These are phyloP conservation scores for Penicillium hesseltinei DNA, from an alignment of 2,329 filamentous ascomycete genomes.

Conservation along the genomic window DNA sequence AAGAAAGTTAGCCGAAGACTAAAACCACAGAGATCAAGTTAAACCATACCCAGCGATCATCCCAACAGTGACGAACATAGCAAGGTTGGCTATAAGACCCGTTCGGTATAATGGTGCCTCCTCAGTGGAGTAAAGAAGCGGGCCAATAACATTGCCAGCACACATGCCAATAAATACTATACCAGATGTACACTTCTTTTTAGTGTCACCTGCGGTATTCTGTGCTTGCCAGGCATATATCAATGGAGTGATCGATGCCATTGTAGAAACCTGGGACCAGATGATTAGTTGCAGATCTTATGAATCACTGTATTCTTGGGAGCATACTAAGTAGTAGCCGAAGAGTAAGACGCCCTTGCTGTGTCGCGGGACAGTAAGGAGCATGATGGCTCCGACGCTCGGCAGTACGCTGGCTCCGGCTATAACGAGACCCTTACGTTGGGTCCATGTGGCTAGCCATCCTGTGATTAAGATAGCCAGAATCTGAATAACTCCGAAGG, in stretches of 20 bases:
- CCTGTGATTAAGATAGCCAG: slow-evolving; percentile 33
- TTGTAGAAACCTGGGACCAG: slow-evolving; percentile 24
- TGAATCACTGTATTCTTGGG: neutral
- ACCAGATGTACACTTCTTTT: slow-evolving; percentile 38
- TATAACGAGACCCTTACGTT: slow-evolving; percentile 48
- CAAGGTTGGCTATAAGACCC: slow-evolving; percentile 34
- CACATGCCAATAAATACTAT: slow-evolving; percentile 39
- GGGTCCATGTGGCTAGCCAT: slow-evolving; percentile 44
- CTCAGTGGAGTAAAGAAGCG: slow-evolving; percentile 34
- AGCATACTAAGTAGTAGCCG: slow-evolving; percentile 50
- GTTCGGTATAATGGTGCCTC: slow-evolving; percentile 37
- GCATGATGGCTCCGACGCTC: slow-evolving; percentile 46
- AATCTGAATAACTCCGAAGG: slow-evolving; percentile 41
- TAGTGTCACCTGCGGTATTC: slow-evolving; percentile 40
- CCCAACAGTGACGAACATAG: slow-evolving; percentile 35
- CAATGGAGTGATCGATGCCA: slow-evolving; percentile 38
- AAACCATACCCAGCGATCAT: slow-evolving; percentile 24
- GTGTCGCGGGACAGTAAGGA: slow-evolving; percentile 49
- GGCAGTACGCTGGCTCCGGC: slow-evolving; percentile 41
- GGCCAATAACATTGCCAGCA: slow-evolving; percentile 38
- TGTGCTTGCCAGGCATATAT: slow-evolving; percentile 40
- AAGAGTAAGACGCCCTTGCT: slow-evolving; percentile 52
- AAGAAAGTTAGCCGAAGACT: neutral
- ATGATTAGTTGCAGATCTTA: neutral
- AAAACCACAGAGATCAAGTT: neutral